Conservation (phyloP, 495 filamentous ascomycete genomes). For the Neurospora tetraspora region DNA sequence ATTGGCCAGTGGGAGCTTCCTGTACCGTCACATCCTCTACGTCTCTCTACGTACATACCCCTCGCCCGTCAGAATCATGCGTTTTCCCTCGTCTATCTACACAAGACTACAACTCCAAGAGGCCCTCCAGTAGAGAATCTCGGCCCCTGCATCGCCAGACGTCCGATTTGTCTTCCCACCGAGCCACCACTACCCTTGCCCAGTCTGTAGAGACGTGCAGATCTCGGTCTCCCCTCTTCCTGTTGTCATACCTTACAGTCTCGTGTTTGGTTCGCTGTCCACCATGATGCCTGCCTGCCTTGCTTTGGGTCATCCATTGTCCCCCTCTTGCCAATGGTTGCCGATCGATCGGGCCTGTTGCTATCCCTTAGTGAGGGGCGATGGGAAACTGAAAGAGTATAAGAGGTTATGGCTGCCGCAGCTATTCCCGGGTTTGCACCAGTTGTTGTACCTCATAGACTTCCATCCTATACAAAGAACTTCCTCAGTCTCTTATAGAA, state of each 20-base stretch:
- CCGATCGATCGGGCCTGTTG: background rate
- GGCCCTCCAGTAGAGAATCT: background rate
- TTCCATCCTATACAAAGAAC: background rate
- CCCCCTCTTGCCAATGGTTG: background rate
- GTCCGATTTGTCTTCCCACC: background rate
- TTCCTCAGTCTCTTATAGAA: background rate
- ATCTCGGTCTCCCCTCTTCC: slow-evolving; percentile 1
- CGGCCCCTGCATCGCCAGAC: slow-evolving; percentile 1
- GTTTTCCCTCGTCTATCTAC: slow-evolving; percentile 2
- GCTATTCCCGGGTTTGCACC: background rate
- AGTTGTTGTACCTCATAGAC: background rate
- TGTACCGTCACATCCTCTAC: background rate
- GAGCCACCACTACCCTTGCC: background rate
- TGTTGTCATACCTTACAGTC: background rate
- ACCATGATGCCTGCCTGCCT: background rate
- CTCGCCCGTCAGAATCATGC: slow-evolving; percentile 6
- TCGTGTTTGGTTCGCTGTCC: slow-evolving; percentile 1
- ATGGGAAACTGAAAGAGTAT: background rate
- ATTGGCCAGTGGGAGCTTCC: background rate
- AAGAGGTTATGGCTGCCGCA: background rate
- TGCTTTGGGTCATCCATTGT: background rate
- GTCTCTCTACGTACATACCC: background rate
- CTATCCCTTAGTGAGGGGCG: background rate
- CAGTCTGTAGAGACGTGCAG: slow-evolving; percentile 1
- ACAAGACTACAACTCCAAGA: background rate